phyloP scores from a whole-genome alignment of 345 rosid species.

The Pelargonium nanum region DNA sequence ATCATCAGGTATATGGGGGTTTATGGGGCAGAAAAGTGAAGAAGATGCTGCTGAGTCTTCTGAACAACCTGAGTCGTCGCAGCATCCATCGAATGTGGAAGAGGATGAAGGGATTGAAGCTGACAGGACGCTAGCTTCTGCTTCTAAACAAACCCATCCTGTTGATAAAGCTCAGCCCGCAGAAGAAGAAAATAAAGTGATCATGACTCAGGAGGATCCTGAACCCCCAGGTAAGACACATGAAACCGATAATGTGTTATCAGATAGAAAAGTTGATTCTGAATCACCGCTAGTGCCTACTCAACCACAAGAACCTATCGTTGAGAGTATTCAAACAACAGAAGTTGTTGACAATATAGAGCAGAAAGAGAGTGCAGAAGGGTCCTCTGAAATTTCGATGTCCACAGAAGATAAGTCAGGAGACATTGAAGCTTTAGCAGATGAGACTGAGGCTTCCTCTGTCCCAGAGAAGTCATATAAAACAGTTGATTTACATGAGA shows the following conservation, averaged over 20 bases:
- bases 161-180: conserved; percentile 13
- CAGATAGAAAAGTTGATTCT: conserved; percentile 34
- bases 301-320: conserved; percentile 28
- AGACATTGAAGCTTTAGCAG: conserved; percentile 25
- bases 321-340: conserved; percentile 21
- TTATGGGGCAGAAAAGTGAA: conserved; percentile 62
- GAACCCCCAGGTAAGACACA: conserved; percentile 22
- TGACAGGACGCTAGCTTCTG: conserved; percentile 13
- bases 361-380: conserved; percentile 28
- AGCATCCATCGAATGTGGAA: conserved; percentile 24
- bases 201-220: conserved; percentile 18
- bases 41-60: conserved; percentile 30
- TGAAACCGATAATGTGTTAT: conserved; percentile 19
- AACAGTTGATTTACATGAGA: conserved; percentile 28
- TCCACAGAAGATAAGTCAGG: conserved; percentile 27
- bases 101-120: conserved; percentile 21
- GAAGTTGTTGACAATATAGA: conserved; percentile 24
- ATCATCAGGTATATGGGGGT: conserved; percentile 18
- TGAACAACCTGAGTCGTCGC: conserved; percentile 26
- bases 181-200: conserved; percentile 31
- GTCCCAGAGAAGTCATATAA: conserved; percentile 23
- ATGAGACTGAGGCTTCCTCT: conserved; percentile 15
- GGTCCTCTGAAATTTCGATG: conserved; percentile 27
- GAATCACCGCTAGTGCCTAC: conserved; percentile 19
- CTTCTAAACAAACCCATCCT: not conserved